Base-by-base conservation (phyloP, 306 rosid species). In the Trifolium repens region DNA sequence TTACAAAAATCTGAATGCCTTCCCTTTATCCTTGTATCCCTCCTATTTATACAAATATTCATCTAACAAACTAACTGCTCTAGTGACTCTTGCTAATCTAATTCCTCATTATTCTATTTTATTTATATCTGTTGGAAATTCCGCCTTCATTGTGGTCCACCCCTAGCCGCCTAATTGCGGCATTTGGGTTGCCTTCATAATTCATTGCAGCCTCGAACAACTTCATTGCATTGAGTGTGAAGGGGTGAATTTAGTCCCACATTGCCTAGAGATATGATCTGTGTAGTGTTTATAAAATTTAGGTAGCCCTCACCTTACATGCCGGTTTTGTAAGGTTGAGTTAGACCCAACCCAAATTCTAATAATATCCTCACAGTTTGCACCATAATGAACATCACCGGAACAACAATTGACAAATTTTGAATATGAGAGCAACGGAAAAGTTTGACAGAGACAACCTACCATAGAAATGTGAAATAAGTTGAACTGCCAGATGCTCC, bases 401-500 rank as follows among this genome's bases (percentile, higher is more conserved):
- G n/a, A 53, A 63, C 39, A 59, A 8, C n/a, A 57, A 50, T 60
- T 72, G 69, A 62, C 44, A 61, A 43, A 62, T 69, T 55, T 64
- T 11, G 27, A 46, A 76, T 9, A 42, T 4, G 74, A 34, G 44
- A n/a, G 30, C 32, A 65, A 55, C 71, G 16, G 52, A 58, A 73
- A 83, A 54, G 24, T 50, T 10, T 66, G 62, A 72, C 46, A 67
- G 77, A 59, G 13, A 71, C 82, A 76, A 62, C 84, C 73, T 71
- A 94, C 98, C 97, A 86, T 88, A 94, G 79, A 94, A 94, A 82
- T 94, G 98, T 62, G 96, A 88, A 80, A 93, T 93, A 79, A 93
- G 97, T 79, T 93, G 98, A 84, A 93, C 98, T 10, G 98, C 98
- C 69, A 94, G 89, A 83, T 94, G 98, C 85, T 94, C 98, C 84